These are phyloP conservation scores for Trypanosoma rangeli DNA, from an alignment of 208 protist genomes.

Conservation along the genomic window DNA sequence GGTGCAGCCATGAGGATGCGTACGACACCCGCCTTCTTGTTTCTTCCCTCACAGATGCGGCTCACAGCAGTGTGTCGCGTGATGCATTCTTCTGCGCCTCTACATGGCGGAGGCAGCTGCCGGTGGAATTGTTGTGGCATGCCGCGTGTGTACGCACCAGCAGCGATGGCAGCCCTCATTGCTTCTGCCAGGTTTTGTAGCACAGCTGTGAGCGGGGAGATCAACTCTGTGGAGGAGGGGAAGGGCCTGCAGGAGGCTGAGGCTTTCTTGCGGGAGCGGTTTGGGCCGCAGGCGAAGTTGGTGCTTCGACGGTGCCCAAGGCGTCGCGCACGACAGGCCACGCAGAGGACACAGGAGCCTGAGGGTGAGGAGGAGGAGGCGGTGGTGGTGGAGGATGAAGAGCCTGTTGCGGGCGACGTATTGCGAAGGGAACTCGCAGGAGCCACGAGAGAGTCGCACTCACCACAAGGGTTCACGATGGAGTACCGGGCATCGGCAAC, in stretches of 20 bases:
- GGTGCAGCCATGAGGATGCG: neutral
- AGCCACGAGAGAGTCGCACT: neutral
- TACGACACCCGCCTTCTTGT: neutral
- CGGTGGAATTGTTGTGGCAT: neutral
- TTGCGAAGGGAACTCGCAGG: neutral
- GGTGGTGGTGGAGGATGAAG: constrained; percentile 27
- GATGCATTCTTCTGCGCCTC: neutral
- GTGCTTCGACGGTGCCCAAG: constrained; percentile 49
- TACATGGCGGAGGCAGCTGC: neutral
- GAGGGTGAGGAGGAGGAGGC: constrained; percentile 13
- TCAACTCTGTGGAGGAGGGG: neutral
- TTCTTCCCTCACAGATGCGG: neutral
- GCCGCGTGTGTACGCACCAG: neutral
- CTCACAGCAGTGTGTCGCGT: neutral
- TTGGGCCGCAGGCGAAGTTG: constrained; percentile 77
- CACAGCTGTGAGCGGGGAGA: neutral
- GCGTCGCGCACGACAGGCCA: constrained; percentile 2
- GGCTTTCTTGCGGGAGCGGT: constrained; percentile 49
- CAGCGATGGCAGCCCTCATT: neutral
- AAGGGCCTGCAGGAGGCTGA: constrained; percentile 45
- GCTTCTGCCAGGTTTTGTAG: neutral
- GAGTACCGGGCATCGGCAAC: constrained; percentile 71
- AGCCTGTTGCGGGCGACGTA: constrained; percentile 12
- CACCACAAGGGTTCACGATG: neutral
- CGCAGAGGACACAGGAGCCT: neutral